Conservation (phyloP, 129 eudicot genomes). For the Flaveria ramosissima region DNA sequence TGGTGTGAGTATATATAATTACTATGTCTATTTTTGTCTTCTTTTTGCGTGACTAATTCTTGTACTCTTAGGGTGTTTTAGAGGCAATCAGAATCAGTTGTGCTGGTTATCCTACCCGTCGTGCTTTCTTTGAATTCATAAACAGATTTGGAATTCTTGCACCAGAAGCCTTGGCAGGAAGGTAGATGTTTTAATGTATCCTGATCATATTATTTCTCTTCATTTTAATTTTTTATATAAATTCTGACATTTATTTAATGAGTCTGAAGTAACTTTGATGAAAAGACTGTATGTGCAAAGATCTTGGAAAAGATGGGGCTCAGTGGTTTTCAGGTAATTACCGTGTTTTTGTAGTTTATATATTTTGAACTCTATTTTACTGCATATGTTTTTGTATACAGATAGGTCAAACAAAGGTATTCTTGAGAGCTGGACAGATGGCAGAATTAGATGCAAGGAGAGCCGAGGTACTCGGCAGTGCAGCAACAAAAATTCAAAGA, state of each 20-base stretch:
- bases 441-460: conserved; percentile 97
- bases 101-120: conserved; percentile 99
- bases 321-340: conserved; percentile 85
- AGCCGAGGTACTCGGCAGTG: conserved; percentile 76
- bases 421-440: conserved; percentile 99
- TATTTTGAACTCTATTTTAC: conserved; percentile 17
- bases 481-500: conserved; percentile 83
- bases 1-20: conserved; percentile 71
- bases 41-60: conserved; percentile 22
- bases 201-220: conserved; percentile 11
- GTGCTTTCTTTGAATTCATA: conserved; percentile 91
- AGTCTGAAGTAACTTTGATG: conserved; percentile 59
- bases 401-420: conserved; percentile 94
- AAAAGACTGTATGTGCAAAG: conserved; percentile 71
- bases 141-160: conserved; percentile 97
- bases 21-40: neutral
- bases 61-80: conserved; percentile 79
- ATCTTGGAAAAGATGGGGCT: conserved; percentile 92
- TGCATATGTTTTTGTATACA: conserved; percentile 32
- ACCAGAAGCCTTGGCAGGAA: conserved; percentile 72
- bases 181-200: conserved; percentile 36
- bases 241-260: neutral
- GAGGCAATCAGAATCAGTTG: conserved; percentile 99
- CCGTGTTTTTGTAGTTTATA: neutral
- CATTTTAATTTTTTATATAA: neutral